Evolutionary conservation across 2,329 filamentous ascomycete genomes (phyloP).

Genomic region (Epichloe glyceriae): DNA sequence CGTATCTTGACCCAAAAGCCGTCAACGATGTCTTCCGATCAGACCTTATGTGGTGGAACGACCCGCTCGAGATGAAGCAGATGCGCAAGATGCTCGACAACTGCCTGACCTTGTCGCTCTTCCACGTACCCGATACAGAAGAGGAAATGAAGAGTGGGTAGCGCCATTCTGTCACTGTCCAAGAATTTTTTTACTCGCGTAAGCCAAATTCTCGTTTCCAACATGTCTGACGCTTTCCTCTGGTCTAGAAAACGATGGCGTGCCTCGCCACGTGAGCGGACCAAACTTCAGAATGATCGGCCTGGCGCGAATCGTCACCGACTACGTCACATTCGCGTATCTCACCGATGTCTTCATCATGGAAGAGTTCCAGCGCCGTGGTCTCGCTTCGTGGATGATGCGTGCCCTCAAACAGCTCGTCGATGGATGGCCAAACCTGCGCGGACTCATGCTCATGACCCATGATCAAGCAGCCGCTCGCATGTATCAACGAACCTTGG

Average conservation of each 20-base stretch:
- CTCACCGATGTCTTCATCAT: slow-evolving; percentile 55
- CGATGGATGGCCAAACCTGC: slow-evolving; percentile 43
- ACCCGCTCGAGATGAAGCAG: slow-evolving; percentile 31
- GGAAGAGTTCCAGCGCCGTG: slow-evolving; percentile 43
- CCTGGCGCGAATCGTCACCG: slow-evolving; percentile 48
- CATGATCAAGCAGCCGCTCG: slow-evolving; percentile 24
- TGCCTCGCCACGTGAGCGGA: slow-evolving; percentile 17
- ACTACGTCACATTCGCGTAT: slow-evolving; percentile 56
- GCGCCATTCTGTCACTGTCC: slow-evolving; percentile 12
- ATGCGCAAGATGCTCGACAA: slow-evolving; percentile 41
- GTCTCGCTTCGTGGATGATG: slow-evolving; percentile 54
- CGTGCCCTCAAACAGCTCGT: slow-evolving; percentile 44
- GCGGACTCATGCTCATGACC: slow-evolving; percentile 44
- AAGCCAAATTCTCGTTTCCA: background rate
- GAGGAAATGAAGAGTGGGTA: slow-evolving; percentile 26
- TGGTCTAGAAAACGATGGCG: slow-evolving; percentile 18
- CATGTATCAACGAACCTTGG: slow-evolving; percentile 36
- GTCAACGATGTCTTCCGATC: slow-evolving; percentile 43
- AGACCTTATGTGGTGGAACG: slow-evolving; percentile 49
- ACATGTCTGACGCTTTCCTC: background rate
- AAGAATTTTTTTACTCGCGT: background rate
- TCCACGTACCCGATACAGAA: slow-evolving; percentile 27
- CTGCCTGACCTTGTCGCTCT: slow-evolving; percentile 48
- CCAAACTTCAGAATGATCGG: slow-evolving; percentile 25
- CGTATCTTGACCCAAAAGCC: slow-evolving; percentile 38